phyloP scores from a whole-genome alignment of 148 eudicot species.

The Cornus suecica region DNA sequence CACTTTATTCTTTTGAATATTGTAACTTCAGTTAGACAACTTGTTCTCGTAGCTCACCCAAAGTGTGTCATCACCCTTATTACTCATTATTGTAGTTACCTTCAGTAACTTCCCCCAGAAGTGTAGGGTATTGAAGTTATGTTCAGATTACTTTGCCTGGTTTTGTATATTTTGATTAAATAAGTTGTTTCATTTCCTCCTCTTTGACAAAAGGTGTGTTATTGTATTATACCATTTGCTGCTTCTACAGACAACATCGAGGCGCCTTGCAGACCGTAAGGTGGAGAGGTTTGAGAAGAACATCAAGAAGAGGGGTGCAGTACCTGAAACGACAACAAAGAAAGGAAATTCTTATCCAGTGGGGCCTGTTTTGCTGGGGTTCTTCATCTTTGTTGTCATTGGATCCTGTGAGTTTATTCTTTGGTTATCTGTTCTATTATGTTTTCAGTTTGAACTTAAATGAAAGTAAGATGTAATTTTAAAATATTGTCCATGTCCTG shows the following conservation, averaged over 20 bases:
- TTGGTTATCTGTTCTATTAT: background rate
- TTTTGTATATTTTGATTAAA: background rate
- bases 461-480: background rate
- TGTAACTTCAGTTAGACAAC: background rate
- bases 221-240: background rate
- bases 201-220: background rate
- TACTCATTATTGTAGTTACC: background rate
- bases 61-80: background rate
- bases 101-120: background rate
- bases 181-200: background rate
- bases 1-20: no score
- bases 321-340: constrained; percentile 40
- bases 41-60: background rate
- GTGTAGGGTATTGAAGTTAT: background rate
- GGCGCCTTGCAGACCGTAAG: constrained; percentile 49
- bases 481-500: background rate
- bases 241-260: constrained; percentile 45
- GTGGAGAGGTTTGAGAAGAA: constrained; percentile 55
- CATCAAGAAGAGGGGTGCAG: constrained; percentile 44
- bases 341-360: constrained; percentile 52
- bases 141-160: background rate
- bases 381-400: constrained; percentile 52
- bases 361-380: constrained; percentile 51
- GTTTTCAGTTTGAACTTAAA: background rate
- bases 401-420: constrained; percentile 52